phyloP scores from a whole-genome alignment of 2,329 filamentous ascomycete genomes.

The Monilinia vaccinii-corymbosi region DNA sequence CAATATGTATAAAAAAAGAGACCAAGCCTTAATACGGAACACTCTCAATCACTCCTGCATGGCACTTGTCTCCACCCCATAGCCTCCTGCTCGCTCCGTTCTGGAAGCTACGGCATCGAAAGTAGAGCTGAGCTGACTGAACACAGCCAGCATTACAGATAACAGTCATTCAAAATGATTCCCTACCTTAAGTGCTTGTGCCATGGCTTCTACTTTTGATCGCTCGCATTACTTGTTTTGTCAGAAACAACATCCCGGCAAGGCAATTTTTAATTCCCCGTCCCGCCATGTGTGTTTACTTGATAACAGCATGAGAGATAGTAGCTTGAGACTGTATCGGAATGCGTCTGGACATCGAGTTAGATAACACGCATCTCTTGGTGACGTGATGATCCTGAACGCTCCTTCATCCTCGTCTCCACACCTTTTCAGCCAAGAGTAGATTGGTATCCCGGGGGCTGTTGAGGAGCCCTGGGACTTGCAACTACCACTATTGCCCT shows the following conservation, averaged over 20 bases:
- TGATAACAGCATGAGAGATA: not conserved
- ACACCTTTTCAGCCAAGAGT: not conserved
- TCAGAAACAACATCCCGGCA: not conserved
- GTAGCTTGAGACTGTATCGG: not conserved
- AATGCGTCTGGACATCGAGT: not conserved
- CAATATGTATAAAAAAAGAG: not conserved
- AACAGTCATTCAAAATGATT: not conserved
- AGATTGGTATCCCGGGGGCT: not conserved
- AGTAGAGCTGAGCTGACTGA: not conserved
- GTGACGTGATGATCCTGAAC: not conserved
- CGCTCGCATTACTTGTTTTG: not conserved
- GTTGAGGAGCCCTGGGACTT: not conserved
- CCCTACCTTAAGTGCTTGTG: not conserved
- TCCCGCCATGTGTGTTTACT: not conserved
- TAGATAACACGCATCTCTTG: constrained; percentile 1
- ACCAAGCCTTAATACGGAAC: not conserved
- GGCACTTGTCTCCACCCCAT: not conserved
- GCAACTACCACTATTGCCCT: not conserved
- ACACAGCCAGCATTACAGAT: not conserved
- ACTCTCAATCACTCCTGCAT: not conserved
- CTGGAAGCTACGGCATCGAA: not conserved
- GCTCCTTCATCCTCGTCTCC: not conserved
- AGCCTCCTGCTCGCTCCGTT: not conserved
- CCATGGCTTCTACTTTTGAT: not conserved
- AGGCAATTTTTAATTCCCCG: not conserved